Base-by-base conservation (phyloP, 306 rosid species). In the Styphnolobium japonicum region DNA sequence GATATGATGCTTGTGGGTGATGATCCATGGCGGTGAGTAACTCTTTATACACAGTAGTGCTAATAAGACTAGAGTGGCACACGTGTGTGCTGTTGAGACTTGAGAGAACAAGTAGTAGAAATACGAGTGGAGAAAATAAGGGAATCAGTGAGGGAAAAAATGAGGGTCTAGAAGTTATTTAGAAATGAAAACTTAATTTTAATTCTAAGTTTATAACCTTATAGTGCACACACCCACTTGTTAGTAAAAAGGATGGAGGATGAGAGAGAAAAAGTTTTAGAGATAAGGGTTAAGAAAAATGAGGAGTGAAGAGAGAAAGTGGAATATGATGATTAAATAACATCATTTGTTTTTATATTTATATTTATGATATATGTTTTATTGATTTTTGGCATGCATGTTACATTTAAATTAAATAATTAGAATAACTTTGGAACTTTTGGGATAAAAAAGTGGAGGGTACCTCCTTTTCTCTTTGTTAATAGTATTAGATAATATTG, bases 1-100 rank as follows among this genome's bases (percentile, higher is more conserved):
- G 98, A 95, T 83, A 90, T 81, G 85, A 92, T 92, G 98, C 98
- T 92, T 57, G 85, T 91, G 57, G 98, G 98, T 2, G 97, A 95
- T 63, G 92, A 92, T 84, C 93, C 92, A 0, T 95, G 98, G 98
- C 87, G 45, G 97, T 92, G 84, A 92, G 98, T 82, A 86, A 70
- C 52, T 71, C 82, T 53, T 14, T 63, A 36, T 76, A 51, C 71
- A 29, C 72, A 36, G 3, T 57, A 18, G 25, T 48, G 10, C 27
- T 9, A 1, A 27, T 27, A 27, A 27, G 31, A 27, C 31, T 27
- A 27, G 31, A 27, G 31, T 27, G 31, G 3, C 2, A 27, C 1
- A 27, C 31, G 3, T 0, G 18, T 10, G 0, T 46, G 49, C 23
- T 45, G n/a, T 75, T 43, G 5, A 27, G 15, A 61, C 10, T 75